Evolutionary conservation across 176 grass and related monocot genomes (phyloP), one percentile per base, ranked within the genome.

Genomic region (maize (Zea mays)): DNA sequence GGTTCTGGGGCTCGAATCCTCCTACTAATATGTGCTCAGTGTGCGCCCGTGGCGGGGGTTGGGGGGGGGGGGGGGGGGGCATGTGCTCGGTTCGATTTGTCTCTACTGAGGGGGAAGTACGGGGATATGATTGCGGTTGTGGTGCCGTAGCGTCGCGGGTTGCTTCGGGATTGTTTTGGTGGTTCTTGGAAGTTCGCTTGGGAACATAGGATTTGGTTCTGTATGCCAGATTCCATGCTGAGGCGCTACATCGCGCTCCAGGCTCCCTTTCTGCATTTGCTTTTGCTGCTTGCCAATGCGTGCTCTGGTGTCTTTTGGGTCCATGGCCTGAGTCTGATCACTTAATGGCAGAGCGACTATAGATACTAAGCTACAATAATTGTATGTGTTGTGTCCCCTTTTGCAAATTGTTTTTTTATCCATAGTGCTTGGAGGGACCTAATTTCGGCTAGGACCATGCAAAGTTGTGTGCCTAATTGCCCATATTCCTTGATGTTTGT

Each of bases 121-220:
- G 2, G 67, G 43, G 60, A 74, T 58, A 45, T 3, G 40, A 56
- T 56, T 41, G 70, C 54, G 9, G 68, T 6, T 37, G 8, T 34
- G 49, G 8, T 54, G 70, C 46, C 4, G 60, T 63, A 11, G 43
- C 15, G 12, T 48, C 16, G 36, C 50, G 52, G 43, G 36, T 36
- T 73, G 47, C 59, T 35, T 13, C 14, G 73, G 21, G 21, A 71
- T 45, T 79, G 45, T 7, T 73, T 57, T 3, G n/a, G 41, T 50
- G 49, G 40, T 35, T 70, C 9, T 6, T 36, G 51, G 34, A 48
- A 79, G 59, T 77, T 44, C 57, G 11, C 4, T 44, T 46, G 16
- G 14, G 48, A 65, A 66, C 74, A 54, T 84, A 84, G 72, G 77
- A 77, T 80, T 84, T 88, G 52, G 57, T 79, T 58, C 21, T 57